Base-by-base conservation (phyloP, 1,284 basidiomycete species). In the Trichosporon coremiiforme region DNA sequence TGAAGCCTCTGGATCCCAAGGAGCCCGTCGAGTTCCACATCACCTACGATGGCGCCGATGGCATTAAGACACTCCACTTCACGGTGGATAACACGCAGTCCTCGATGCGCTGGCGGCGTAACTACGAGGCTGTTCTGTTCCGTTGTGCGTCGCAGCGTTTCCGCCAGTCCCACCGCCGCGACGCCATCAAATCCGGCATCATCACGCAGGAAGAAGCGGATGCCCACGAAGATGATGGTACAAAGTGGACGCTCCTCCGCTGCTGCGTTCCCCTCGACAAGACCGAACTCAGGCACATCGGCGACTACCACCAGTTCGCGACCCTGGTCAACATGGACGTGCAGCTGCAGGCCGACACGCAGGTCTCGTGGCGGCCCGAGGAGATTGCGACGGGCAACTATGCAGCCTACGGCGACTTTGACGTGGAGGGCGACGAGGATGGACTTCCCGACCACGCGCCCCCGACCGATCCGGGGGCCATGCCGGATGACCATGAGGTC, bases 1-100 rank as follows among this genome's bases (percentile, higher is more conserved):
- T 86, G 82, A 70, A 73, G 1, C 87, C 87, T 2, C 72, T 84
- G 8, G 85, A 89, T 68, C 84, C 84, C 3, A 78, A 84, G 12
- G 79, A 84, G 20, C 87, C 88, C 1, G 83, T 83, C 67, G 78
- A 82, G 47, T 76, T 89, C 36, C 78, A 76, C 65, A 65, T 88
- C 2, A 75, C 82, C 7, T 83, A 87, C 45, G 79, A 84, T 8
- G 72, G 79, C 0, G 72, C 75, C 5, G 68, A 70, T 57, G 80
- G 73, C 31, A 72, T 73, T 64, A 81, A 82, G n/a, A 77, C 73
- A 20, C 78, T 83, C 3, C 76, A 80, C 62, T 80, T 85, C 36
- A 87, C 88, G 71, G 88, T 88, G 70, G 89, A 89, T 74, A 90
- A 88, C 0, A 67, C 75, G 70, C 74, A 89, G 78, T 86, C 88